Percentiles rank a stretch among this genome's conserved stretches.
phyloP scores from a whole-genome alignment of 2,329 filamentous ascomycete species.

The Hypomyces perniciosus region DNA sequence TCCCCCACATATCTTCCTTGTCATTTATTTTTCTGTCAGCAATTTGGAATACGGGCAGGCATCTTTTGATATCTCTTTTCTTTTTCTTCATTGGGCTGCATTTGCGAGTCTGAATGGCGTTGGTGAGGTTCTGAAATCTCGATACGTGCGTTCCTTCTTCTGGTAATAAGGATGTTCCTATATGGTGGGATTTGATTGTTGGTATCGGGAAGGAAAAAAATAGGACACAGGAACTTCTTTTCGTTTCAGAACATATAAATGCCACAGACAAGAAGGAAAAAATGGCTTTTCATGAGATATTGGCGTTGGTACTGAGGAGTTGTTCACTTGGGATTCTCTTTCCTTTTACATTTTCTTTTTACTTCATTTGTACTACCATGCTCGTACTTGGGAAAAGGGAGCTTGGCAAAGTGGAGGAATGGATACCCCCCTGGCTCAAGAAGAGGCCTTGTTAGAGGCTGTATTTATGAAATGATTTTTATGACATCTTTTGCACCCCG shows the following conservation, averaged over 20 bases:
- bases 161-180: neutral
- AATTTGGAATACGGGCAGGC: conserved; percentile 6
- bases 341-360: neutral
- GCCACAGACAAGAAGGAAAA: neutral
- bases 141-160: neutral
- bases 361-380: neutral
- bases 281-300: neutral
- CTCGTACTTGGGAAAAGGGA: neutral
- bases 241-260: conserved; percentile 1
- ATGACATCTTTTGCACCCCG: no score
- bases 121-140: neutral
- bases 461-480: neutral
- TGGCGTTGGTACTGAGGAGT: neutral
- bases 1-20: neutral
- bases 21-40: neutral
- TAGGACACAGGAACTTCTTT: conserved; percentile 4
- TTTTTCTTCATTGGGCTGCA: neutral
- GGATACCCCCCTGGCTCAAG: neutral
- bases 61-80: neutral
- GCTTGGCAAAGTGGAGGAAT: conserved; percentile 7
- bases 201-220: conserved; percentile 1
- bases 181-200: neutral
- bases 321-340: neutral
- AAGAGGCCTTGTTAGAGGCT: conserved; percentile 7
- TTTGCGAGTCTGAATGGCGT: neutral